phyloP scores from a whole-genome alignment of 2,329 filamentous ascomycete species.

The Aspergillus nomiae region DNA sequence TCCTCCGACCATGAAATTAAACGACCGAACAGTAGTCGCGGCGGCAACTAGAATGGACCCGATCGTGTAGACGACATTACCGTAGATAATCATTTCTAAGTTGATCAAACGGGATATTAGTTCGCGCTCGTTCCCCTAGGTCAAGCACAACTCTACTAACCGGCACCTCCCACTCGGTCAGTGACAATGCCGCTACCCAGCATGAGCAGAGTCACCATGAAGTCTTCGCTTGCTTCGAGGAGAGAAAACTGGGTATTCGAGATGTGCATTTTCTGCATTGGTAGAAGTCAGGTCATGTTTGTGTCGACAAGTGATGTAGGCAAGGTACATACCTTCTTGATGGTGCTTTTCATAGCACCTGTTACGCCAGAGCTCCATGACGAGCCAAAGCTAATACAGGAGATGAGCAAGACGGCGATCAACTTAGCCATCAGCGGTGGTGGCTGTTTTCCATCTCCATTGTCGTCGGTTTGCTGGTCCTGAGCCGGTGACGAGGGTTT shows the following conservation, averaged over 20 bases:
- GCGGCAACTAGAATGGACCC: constrained; percentile 63
- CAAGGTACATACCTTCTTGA: constrained; percentile 53
- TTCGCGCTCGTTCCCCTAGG: not conserved
- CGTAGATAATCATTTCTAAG: constrained; percentile 57
- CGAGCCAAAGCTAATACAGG: constrained; percentile 59
- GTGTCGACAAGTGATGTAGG: not conserved
- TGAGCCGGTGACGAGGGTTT: not conserved
- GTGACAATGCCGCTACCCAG: constrained; percentile 58
- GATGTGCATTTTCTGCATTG: constrained; percentile 53
- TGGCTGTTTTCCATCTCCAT: constrained; percentile 20
- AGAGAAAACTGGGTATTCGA: constrained; percentile 62
- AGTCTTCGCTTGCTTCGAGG: constrained; percentile 62
- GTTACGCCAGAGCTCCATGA: constrained; percentile 64
- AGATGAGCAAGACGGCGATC: constrained; percentile 47
- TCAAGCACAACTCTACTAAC: constrained; percentile 26
- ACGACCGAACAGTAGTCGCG: constrained; percentile 58
- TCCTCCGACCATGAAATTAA: constrained; percentile 63
- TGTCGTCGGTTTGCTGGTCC: not conserved
- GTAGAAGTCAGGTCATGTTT: not conserved
- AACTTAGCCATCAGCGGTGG: constrained; percentile 39
- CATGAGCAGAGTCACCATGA: constrained; percentile 62
- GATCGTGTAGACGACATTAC: constrained; percentile 61
- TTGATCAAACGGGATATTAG: not conserved
- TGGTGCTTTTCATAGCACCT: constrained; percentile 61
- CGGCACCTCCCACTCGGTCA: constrained; percentile 61